These are phyloP conservation scores for Pinus tabuliformis DNA, from an alignment of 75 land plant species.

Conservation along the genomic window DNA sequence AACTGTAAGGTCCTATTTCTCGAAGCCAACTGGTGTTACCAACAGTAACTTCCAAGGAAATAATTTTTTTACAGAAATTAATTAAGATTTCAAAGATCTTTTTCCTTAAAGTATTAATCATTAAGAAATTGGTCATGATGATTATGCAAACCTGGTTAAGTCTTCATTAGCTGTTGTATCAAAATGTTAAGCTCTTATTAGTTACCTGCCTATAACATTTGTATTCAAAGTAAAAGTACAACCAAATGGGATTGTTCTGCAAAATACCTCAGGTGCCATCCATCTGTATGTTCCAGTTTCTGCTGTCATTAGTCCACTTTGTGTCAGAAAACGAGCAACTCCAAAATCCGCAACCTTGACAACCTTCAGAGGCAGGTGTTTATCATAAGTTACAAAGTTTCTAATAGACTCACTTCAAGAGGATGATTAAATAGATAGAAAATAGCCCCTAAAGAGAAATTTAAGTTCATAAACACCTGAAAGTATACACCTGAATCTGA, in stretches of 20 bases:
- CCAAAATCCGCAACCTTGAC: constrained; percentile 99
- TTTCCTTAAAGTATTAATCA: background rate
- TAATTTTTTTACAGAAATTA: background rate
- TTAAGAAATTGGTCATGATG: background rate
- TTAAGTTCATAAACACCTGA: background rate
- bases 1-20: background rate
- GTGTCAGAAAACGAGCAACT: constrained; percentile 82
- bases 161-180: background rate
- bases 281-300: constrained; percentile 98
- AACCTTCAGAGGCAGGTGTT: constrained; percentile 36
- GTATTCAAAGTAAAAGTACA: background rate
- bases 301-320: constrained; percentile 90
- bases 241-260: background rate
- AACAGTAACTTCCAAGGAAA: background rate
- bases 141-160: background rate
- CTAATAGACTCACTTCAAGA: background rate
- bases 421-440: background rate
- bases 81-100: background rate
- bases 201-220: too few relatives aligned
- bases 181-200: too few relatives aligned
- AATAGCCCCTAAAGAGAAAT: background rate
- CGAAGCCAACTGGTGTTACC: background rate
- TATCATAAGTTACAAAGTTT: background rate
- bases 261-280: constrained; percentile 98
- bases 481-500: background rate